Conservation (phyloP, 176 grass and related monocot genomes). For the Guadua angustifolia region DNA sequence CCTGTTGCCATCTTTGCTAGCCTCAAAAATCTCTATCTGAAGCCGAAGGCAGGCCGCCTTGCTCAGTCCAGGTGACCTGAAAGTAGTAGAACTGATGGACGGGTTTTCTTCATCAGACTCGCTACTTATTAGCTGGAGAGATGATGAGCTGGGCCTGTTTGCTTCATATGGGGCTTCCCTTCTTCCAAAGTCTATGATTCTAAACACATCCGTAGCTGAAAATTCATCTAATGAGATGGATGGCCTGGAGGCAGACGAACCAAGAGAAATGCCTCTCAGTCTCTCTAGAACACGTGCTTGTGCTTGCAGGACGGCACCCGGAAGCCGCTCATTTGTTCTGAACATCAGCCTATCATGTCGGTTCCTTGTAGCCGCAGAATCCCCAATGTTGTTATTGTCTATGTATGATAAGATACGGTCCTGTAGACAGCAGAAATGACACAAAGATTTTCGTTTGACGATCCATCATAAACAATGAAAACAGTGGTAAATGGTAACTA, state of each 20-base stretch:
- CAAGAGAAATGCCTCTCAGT: constrained; percentile 73
- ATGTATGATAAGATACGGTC: constrained; percentile 51
- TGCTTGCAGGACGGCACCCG: constrained; percentile 75
- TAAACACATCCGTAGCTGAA: constrained; percentile 56
- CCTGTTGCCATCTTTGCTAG: constrained; percentile 55
- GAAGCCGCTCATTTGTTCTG: constrained; percentile 70
- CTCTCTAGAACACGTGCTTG: constrained; percentile 83
- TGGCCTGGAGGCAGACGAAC: constrained; percentile 63
- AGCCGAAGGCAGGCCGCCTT: constrained; percentile 59
- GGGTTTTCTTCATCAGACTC: constrained; percentile 54
- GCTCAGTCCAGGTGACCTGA: constrained; percentile 69
- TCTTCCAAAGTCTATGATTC: constrained; percentile 53
- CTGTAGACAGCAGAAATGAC: constrained; percentile 31
- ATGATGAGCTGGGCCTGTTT: constrained; percentile 42
- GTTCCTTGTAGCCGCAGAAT: constrained; percentile 52
- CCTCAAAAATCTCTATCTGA: constrained; percentile 67
- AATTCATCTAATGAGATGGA: constrained; percentile 67
- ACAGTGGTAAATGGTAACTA: not conserved
- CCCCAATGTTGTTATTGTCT: constrained; percentile 55
- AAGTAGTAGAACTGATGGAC: constrained; percentile 28
- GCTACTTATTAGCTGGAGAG: constrained; percentile 31
- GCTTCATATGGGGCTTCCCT: constrained; percentile 35
- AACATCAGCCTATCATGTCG: constrained; percentile 70
- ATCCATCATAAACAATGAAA: not conserved
- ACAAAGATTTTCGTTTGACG: not conserved